phyloP scores from a whole-genome alignment of 306 rosid genomes.

The Ziziphus jujuba region DNA sequence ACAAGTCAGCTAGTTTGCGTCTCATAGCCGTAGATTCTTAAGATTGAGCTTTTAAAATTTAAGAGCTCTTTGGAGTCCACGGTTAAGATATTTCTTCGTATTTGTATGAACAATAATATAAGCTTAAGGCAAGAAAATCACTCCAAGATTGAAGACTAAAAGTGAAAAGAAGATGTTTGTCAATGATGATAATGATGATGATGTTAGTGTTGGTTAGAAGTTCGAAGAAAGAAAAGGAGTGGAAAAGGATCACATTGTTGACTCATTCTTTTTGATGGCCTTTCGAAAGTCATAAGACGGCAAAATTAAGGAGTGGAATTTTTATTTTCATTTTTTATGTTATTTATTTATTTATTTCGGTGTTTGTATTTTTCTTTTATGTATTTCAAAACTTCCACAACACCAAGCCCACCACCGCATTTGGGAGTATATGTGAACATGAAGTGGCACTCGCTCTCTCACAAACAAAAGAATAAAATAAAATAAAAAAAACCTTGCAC shows the following conservation, averaged over 20 bases:
- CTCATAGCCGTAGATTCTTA: no score
- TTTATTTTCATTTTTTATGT: slow-evolving; percentile 9
- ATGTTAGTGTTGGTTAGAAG: slow-evolving; percentile 30
- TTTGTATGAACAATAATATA: background rate
- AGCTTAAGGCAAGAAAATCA: background rate
- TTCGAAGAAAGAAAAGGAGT: slow-evolving; percentile 25
- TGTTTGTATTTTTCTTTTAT: background rate
- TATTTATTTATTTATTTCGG: background rate
- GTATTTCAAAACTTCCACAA: slow-evolving; percentile 19
- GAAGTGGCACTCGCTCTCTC: slow-evolving; percentile 53
- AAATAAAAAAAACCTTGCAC: slow-evolving; percentile 16
- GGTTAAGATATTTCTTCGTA: no score
- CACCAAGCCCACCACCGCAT: slow-evolving; percentile 36
- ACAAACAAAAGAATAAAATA: background rate
- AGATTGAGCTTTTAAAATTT: no score
- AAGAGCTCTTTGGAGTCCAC: no score
- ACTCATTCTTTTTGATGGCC: slow-evolving; percentile 33
- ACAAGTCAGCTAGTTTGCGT: background rate
- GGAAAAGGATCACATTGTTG: slow-evolving; percentile 49
- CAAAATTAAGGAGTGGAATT: slow-evolving; percentile 20
- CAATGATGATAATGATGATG: slow-evolving; percentile 37
- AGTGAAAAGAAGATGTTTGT: slow-evolving; percentile 17
- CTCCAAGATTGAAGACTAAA: background rate
- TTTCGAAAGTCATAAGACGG: slow-evolving; percentile 38
- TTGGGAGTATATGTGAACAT: slow-evolving; percentile 30